These are phyloP conservation scores for Karstenula rhodostoma DNA, from an alignment of 2,329 filamentous ascomycete genomes.

Conservation along the genomic window DNA sequence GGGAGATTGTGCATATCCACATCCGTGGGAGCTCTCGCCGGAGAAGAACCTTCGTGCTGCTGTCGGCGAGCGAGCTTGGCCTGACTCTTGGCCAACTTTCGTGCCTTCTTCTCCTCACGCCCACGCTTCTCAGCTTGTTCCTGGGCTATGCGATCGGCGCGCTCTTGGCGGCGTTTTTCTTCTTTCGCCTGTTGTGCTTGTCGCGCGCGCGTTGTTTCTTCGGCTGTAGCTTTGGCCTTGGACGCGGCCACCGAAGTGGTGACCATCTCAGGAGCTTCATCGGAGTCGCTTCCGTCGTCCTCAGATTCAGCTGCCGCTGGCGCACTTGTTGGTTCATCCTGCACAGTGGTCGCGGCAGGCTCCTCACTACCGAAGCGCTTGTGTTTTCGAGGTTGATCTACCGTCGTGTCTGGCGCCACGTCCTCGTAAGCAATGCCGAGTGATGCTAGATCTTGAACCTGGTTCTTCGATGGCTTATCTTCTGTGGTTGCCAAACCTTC, in stretches of 20 bases:
- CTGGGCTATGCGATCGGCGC: conserved; percentile 39
- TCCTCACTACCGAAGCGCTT: conserved; percentile 49
- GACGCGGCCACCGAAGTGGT: conserved; percentile 41
- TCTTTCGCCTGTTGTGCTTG: conserved; percentile 40
- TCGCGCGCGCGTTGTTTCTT: conserved; percentile 40
- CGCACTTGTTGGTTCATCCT: conserved; percentile 23
- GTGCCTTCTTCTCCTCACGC: conserved; percentile 40
- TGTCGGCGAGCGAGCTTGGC: conserved; percentile 9
- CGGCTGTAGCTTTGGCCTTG: conserved; percentile 37
- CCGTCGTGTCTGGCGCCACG: conserved; percentile 13
- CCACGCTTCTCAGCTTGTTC: conserved; percentile 45
- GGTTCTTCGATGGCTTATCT: not conserved
- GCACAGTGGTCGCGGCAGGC: conserved; percentile 25
- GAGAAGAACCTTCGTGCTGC: conserved; percentile 14
- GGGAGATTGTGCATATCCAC: conserved; percentile 53
- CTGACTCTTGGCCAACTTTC: conserved; percentile 29
- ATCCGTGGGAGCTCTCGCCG: conserved; percentile 18
- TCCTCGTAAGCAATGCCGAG: conserved; percentile 7
- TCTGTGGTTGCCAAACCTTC: not conserved
- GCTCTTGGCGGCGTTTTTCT: conserved; percentile 37
- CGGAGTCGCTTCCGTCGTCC: conserved; percentile 43
- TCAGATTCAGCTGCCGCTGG: conserved; percentile 26
- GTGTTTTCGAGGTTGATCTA: conserved; percentile 32
- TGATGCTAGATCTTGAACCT: conserved; percentile 3
- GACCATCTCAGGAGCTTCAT: conserved; percentile 50